Evolutionary conservation across 108 stramenopile genomes (phyloP), one percentile per base, ranked within the genome.

Genomic region (Stephanodiscus triporus): DNA sequence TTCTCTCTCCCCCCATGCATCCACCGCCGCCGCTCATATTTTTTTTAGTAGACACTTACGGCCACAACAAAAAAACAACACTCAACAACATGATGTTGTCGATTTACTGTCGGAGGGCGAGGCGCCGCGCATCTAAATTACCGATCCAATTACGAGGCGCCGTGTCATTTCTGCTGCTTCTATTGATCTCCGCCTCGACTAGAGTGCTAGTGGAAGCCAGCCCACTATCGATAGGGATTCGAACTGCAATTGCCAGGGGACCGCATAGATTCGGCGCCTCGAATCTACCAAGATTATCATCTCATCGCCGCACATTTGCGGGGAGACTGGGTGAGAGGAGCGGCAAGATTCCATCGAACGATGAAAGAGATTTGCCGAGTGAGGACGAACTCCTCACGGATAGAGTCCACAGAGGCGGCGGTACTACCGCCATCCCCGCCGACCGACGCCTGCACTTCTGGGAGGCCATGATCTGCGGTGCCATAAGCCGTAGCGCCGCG

Each of bases 381-480:
- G 73, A 60, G 36, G 65, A 56, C 13, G 29, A 42, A 42, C 48
- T 42, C 55, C 36, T 55, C 34, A 45, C 63, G 34, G 53, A 51
- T 24, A 50, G 9, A 23, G 67, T 76, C 13, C 29, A 23, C 14
- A 27, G 81, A 54, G 68, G 81, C 45, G 75, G 81, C 66, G 81
- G 51, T 9, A 74, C 53, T 38, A 17, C 73, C 43, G 51, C 54
- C 42, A 47, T 65, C 49, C 0, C 64, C 29, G 26, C 70, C 13
- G 73, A 70, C 56, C 80, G 80, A 34, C 80, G 80, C 45, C 80
- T 81, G 20, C 73, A 81, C 42, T 94, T 94, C 68, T 91, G 88
- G 91, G 91, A 94, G 72, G 92, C 84, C 27, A 96, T 96, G 95
- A 63, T 96, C 45, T 92, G 95, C 69, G 95, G 95, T 38, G 95